These are phyloP conservation scores for Penicillium glabrum DNA, from an alignment of 2,329 filamentous ascomycete species.

Conservation along the genomic window DNA sequence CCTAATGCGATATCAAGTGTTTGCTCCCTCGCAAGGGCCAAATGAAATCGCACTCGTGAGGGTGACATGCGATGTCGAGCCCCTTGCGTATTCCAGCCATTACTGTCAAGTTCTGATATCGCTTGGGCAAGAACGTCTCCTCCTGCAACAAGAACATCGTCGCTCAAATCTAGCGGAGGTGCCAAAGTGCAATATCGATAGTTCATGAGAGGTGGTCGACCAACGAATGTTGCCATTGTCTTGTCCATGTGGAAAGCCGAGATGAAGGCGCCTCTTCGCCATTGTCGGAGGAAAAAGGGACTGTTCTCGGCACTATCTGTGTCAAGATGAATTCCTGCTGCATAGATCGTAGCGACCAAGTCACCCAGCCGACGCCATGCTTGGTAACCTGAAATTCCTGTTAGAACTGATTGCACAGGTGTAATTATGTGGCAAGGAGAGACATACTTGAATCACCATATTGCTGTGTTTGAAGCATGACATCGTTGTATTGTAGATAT, in stretches of 20 bases:
- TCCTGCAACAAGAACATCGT: slow-evolving; percentile 28
- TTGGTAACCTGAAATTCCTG: slow-evolving; percentile 39
- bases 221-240: slow-evolving; percentile 51
- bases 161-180: slow-evolving; percentile 34
- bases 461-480: slow-evolving; percentile 33
- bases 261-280: slow-evolving; percentile 44
- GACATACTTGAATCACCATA: slow-evolving; percentile 36
- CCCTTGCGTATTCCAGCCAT: slow-evolving; percentile 29
- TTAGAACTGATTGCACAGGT: background rate
- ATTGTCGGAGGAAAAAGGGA: slow-evolving; percentile 43
- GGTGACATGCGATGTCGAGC: slow-evolving; percentile 19
- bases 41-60: slow-evolving; percentile 26
- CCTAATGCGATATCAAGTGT: slow-evolving; percentile 34
- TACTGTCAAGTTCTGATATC: slow-evolving; percentile 25
- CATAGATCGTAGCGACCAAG: slow-evolving; percentile 48
- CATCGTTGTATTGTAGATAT: slow-evolving; percentile 36
- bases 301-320: slow-evolving; percentile 27
- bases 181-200: slow-evolving; percentile 44
- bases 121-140: slow-evolving; percentile 24
- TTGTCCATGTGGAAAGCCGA: slow-evolving; percentile 50
- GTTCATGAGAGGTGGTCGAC: slow-evolving; percentile 49
- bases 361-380: slow-evolving; percentile 51
- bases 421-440: slow-evolving; percentile 24
- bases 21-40: slow-evolving; percentile 30
- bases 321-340: slow-evolving; percentile 50